Evolutionary conservation across 306 rosid species (phyloP).

Genomic region (Lablab purpureus): DNA sequence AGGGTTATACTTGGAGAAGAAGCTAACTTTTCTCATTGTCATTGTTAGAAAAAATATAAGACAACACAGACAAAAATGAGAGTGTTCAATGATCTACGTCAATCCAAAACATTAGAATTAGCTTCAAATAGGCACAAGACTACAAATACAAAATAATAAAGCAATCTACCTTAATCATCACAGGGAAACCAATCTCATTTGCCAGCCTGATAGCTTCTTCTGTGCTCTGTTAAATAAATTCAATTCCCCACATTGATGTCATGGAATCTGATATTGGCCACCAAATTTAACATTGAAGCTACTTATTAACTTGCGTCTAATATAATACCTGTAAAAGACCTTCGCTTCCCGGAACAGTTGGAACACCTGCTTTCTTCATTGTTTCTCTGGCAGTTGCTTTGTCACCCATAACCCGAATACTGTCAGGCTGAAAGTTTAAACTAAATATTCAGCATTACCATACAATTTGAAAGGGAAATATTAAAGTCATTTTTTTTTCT

Average conservation of each 20-base stretch:
- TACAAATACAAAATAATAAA: constrained; percentile 28
- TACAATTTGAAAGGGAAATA: constrained; percentile 33
- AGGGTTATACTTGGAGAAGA: neutral
- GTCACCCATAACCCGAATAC: constrained; percentile 93
- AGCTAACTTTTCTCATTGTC: neutral
- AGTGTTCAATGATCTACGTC: constrained; percentile 1
- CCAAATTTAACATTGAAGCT: constrained; percentile 31
- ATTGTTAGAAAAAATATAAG: neutral
- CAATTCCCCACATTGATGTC: constrained; percentile 5
- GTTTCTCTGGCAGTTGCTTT: constrained; percentile 85
- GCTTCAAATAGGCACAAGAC: constrained; percentile 28
- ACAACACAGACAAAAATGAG: neutral
- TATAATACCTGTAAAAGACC: constrained; percentile 78
- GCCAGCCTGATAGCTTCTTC: constrained; percentile 93
- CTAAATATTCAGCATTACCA: constrained; percentile 41
- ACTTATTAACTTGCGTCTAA: constrained; percentile 35
- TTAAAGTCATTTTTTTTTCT: constrained; percentile 1
- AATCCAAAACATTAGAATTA: constrained; percentile 28
- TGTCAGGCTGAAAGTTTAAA: constrained; percentile 77
- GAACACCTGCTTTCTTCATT: constrained; percentile 79
- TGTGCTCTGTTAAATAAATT: constrained; percentile 65
- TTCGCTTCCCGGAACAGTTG: constrained; percentile 59
- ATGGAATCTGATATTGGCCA: constrained; percentile 35
- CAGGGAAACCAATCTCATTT: constrained; percentile 93
- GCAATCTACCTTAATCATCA: constrained; percentile 89